Percentiles rank a stretch among this genome's conserved stretches.
Conservation (phyloP, 805 yeast species). For the Metschnikowia sp. region DNA sequence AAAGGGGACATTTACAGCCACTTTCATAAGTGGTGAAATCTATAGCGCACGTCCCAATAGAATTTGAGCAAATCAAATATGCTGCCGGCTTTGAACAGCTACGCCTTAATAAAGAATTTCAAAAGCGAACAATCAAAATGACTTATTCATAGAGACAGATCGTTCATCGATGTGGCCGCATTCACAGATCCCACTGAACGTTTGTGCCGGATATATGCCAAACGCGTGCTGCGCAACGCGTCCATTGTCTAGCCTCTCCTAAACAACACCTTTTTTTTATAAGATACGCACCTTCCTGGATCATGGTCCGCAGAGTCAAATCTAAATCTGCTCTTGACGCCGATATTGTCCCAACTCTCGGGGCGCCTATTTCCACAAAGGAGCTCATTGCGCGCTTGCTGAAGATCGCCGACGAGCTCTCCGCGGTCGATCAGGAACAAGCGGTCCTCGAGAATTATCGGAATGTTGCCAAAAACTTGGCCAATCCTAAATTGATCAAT, state of each 20-base stretch:
- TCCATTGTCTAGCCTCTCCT: not conserved
- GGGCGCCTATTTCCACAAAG: conserved; percentile 56
- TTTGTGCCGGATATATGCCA: not conserved
- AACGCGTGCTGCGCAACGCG: conserved; percentile 7
- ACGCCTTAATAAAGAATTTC: too few species aligned
- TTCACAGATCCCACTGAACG: too few species aligned
- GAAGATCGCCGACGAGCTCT: conserved; percentile 58
- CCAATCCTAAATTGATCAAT: conserved; percentile 54
- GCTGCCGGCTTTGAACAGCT: too few species aligned
- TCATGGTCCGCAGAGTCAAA: conserved; percentile 4
- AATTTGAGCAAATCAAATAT: too few species aligned
- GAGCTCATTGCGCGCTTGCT: conserved; percentile 58
- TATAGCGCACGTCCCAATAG: too few species aligned
- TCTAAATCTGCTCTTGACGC: conserved; percentile 12
- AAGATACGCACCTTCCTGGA: not conserved
- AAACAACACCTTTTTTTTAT: too few species aligned
- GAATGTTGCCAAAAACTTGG: conserved; percentile 47
- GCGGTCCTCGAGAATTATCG: conserved; percentile 44
- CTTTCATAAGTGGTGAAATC: too few species aligned
- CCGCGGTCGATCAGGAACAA: conserved; percentile 58
- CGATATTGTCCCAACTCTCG: conserved; percentile 53
- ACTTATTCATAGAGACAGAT: too few species aligned
- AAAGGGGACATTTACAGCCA: too few species aligned
- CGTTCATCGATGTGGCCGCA: too few species aligned
- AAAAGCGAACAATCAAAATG: too few species aligned